Base-by-base conservation (phyloP, 129 eudicot genomes). In the Mikania micrantha region DNA sequence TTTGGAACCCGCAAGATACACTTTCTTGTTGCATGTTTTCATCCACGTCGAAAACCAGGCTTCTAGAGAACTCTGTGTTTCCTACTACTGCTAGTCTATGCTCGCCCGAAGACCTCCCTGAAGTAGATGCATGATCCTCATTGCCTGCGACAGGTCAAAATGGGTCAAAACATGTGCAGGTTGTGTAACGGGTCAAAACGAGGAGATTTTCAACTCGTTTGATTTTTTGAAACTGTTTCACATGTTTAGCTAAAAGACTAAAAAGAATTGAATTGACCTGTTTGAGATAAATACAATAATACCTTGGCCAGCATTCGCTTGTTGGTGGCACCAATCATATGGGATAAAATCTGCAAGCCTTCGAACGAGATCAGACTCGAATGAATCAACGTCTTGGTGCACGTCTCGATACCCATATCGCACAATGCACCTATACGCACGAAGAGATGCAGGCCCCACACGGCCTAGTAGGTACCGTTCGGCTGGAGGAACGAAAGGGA, bases 361-460 rank as follows among this genome's bases (percentile, higher is more conserved):
- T n/a, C 42, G 35, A 31, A 87, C 87, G 19, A 90, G 97, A 40
- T 90, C 92, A 0, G 95, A 66, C 71, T 90, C 95, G 29, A 90
- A 90, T 6, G 95, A 87, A 65, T 87, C 91, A 8, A 87, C 86
- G 49, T 90, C 97, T 74, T 87, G 95, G 78, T 90, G 97, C 19
- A 84, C 92, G 9, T 90, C 97, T 7, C 92, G 92, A 79, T 90
- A 90, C 36, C 97, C 97, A 21, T 90, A 90, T 2, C 97, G 97
- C 25, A 87, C 83, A 13, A 90, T 90, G 70, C 97, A 90, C 79
- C 97, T 74, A 61, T 90, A 90, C 9, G 95, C 77, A n/a, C 97
- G 87, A 74, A 76, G 95, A 56, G 83, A 68, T 0, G 80, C 34
- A 9, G 97, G 97, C 22, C 97, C 97, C 44, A 90, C 95, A 1